Base-by-base conservation (phyloP, 371 early-diverging fungal species). In the Actinomortierella wolfii region DNA sequence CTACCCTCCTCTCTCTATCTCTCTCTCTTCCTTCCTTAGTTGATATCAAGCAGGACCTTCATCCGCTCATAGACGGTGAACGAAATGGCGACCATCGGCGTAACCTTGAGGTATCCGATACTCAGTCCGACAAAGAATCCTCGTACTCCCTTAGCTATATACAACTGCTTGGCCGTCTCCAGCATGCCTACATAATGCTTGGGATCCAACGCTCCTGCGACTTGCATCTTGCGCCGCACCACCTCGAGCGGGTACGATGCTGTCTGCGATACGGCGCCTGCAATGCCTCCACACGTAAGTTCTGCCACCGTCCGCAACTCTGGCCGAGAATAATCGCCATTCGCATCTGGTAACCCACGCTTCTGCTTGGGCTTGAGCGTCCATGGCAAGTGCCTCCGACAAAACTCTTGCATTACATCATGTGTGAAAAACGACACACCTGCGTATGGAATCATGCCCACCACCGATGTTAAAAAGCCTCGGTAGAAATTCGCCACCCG, bases 371-470 rank as follows among this genome's bases (percentile, higher is more conserved):
- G 54, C n/a, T 73, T 73, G 20, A 73, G 43, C 1, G 73, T 73
- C 73, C 67, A 66, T 9, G 75, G 56, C 20, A 79, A 79, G 44
- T 84, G 60, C 24, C 73, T 81, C 17, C 89, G 82, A 29, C 79
- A 85, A 45, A 86, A 61, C 23, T 86, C 68, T 3, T 86, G 87
- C 34, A 90, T 59, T 23, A 77, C 59, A 57, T 92, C 86, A 61
- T 94, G 89, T 4, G 88, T 88, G 66, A 86, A 86, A 69, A 95
- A 94, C 2, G 94, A 90, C 3, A 93, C 93, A 17, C 98, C 98
- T 8, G 96, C 97, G 62, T 98, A 98, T 3, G 98, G 98, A 3
- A 97, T 79, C 83, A 97, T 97, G 13, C 98, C 98, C 60, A 86
- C 83, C n/a, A 97, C 76, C 0, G 97, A 89, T 2, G 95, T 89